phyloP scores from a whole-genome alignment of 352 stramenopile genomes.

The Pilasporangium apinafurcum region DNA sequence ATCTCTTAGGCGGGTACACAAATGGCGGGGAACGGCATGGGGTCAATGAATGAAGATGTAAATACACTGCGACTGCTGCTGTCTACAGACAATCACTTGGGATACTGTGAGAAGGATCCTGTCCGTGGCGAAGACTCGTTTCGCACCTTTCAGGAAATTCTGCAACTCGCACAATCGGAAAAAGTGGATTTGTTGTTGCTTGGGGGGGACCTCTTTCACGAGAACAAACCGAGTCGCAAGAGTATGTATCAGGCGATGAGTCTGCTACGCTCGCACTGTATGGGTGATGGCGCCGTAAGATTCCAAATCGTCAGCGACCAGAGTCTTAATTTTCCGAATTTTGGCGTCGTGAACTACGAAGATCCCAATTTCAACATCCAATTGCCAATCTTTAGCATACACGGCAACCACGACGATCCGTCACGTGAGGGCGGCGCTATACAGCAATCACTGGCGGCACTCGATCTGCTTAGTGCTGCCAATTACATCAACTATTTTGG shows the following conservation, averaged over 20 bases:
- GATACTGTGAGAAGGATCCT: slow-evolving; percentile 94
- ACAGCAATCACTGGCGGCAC: slow-evolving; percentile 86
- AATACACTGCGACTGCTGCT: slow-evolving; percentile 89
- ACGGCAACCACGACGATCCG: slow-evolving; percentile 99
- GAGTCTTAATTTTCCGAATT: slow-evolving; percentile 87
- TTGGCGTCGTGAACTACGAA: slow-evolving; percentile 95
- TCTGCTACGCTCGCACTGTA: slow-evolving; percentile 93
- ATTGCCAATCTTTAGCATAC: slow-evolving; percentile 97
- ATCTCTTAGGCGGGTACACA: no score
- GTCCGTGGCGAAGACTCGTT: slow-evolving; percentile 93
- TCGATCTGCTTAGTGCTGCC: slow-evolving; percentile 93
- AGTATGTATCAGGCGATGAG: slow-evolving; percentile 97
- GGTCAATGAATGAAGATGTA: slow-evolving; percentile 11
- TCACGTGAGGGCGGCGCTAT: slow-evolving; percentile 83
- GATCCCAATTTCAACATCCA: slow-evolving; percentile 93
- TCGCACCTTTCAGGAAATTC: slow-evolving; percentile 84
- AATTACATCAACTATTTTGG: slow-evolving; percentile 99
- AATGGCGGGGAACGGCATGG: no score
- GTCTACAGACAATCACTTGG: slow-evolving; percentile 98
- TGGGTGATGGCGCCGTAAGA: slow-evolving; percentile 80
- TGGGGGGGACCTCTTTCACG: slow-evolving; percentile 98
- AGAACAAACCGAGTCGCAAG: slow-evolving; percentile 96
- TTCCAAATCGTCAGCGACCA: slow-evolving; percentile 91
- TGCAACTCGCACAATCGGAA: slow-evolving; percentile 57
- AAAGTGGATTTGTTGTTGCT: slow-evolving; percentile 92